Conservation (phyloP, 2,329 filamentous ascomycete genomes). For the Ceratocystiopsis sp. region DNA sequence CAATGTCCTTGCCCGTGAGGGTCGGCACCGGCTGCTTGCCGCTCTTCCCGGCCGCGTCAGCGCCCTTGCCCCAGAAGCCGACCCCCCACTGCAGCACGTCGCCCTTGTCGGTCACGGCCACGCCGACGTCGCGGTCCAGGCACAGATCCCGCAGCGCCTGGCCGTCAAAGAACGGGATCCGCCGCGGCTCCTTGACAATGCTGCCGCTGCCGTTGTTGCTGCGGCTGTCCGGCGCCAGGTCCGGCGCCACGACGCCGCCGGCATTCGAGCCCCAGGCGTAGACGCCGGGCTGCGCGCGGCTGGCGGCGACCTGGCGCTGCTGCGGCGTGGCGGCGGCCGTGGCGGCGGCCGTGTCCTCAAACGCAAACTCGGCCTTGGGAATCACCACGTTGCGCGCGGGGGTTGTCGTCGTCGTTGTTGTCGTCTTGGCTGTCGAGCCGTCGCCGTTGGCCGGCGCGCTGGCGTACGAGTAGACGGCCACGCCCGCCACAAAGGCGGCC, state of each 20-base stretch:
- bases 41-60: conserved; percentile 36
- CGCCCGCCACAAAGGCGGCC: conserved; percentile 8
- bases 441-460: conserved; percentile 17
- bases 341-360: conserved; percentile 42
- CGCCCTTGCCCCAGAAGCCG: conserved; percentile 30
- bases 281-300: conserved; percentile 67
- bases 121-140: conserved; percentile 65
- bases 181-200: conserved; percentile 61
- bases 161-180: conserved; percentile 70
- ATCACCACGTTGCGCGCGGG: conserved; percentile 5
- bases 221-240: conserved; percentile 32
- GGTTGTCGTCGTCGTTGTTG: neutral
- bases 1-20: conserved; percentile 63
- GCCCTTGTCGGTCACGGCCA: conserved; percentile 72
- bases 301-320: conserved; percentile 73
- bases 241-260: conserved; percentile 71
- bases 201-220: conserved; percentile 27
- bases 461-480: conserved; percentile 10
- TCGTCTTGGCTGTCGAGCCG: neutral
- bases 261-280: conserved; percentile 88
- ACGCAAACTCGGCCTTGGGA: conserved; percentile 36
- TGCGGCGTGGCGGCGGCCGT: conserved; percentile 49
- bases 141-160: conserved; percentile 76
- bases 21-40: conserved; percentile 55
- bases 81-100: conserved; percentile 85